Base-by-base conservation (phyloP, 768 basidiomycete species). In the Favolaschia claudopus region DNA sequence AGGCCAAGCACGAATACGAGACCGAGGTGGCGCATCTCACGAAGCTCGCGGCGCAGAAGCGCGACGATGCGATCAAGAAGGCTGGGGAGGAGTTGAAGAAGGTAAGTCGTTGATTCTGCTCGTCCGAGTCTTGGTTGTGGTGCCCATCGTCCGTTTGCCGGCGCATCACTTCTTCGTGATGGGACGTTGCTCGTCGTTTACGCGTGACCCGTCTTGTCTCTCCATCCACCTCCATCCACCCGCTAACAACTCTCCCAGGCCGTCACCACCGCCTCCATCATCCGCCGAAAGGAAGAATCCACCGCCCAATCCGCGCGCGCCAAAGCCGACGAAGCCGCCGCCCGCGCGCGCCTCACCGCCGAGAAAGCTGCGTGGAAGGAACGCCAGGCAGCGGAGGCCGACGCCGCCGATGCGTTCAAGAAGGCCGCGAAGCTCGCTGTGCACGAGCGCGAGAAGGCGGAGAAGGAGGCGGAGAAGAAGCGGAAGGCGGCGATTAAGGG, bases 31-130 rank as follows among this genome's bases (percentile, higher is more conserved):
- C 38, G 31, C 43, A 38, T 8, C 45, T 60, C 12, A 60, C 58
- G 17, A 60, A 60, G 45, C 29, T 60, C 19, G 58, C 58, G 1
- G 50, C 51, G 38, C 58, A 54, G 46, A 60, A 60, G 51, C 31
- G 58, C n/a, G 58, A 60, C 51, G 46, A 53, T 17, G 58, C 50
- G 38, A 60, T 60, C 20, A 42, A 54, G 51, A 17, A 48, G 19
- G 58, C 58, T 3, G 58, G 51, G 29, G 57, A 43, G 27, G 48
- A 50, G 19, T 27, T 58, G 28, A 51, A 27, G 34, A 58, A 58
- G 56, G 56, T 58, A 29, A 2, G 55, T 49, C 3, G n/a, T 14
- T 32, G n/a, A n/a, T n/a, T n/a, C n/a, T n/a, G n/a, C 17, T 19
- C 15, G 2, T 2, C 2, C 20, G 9, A 47, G 4, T 1, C 15